phyloP scores from a whole-genome alignment of 441 rosid species.

The Gossypium gossypioides region DNA sequence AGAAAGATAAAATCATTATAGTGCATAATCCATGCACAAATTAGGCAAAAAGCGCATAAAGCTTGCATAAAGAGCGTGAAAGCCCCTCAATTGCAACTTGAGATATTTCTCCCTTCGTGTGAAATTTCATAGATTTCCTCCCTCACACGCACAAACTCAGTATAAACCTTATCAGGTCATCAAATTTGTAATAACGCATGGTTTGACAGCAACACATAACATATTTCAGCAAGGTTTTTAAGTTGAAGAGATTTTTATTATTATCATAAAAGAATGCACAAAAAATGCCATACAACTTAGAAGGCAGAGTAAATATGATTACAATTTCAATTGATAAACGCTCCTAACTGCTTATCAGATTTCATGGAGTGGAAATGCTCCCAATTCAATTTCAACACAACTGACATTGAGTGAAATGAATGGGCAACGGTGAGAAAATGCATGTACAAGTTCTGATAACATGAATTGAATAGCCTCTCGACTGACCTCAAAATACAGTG shows the following conservation, averaged over 20 bases:
- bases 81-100: not conserved
- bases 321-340: slow-evolving; percentile 6
- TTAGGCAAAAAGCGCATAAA: not conserved
- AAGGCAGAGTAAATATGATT: not conserved
- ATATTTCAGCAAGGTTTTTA: not conserved
- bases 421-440: not conserved
- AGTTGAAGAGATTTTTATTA: not conserved
- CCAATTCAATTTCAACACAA: not conserved
- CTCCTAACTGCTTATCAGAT: slow-evolving; percentile 3
- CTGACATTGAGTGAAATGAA: slow-evolving; percentile 4
- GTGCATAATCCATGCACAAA: not conserved
- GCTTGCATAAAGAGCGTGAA: not conserved
- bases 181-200: not conserved
- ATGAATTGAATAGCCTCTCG: slow-evolving; percentile 15
- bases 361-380: not conserved
- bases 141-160: not conserved
- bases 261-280: slow-evolving; percentile 2
- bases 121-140: not conserved
- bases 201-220: not conserved
- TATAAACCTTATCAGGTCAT: not conserved
- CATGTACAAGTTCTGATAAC: slow-evolving; percentile 15
- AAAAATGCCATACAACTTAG: not conserved
- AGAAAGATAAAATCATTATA: not conserved
- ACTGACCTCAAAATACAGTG: slow-evolving; percentile 19
- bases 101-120: not conserved